phyloP scores from a whole-genome alignment of 2,329 filamentous ascomycete species.

The Sclerotinia spermophila region DNA sequence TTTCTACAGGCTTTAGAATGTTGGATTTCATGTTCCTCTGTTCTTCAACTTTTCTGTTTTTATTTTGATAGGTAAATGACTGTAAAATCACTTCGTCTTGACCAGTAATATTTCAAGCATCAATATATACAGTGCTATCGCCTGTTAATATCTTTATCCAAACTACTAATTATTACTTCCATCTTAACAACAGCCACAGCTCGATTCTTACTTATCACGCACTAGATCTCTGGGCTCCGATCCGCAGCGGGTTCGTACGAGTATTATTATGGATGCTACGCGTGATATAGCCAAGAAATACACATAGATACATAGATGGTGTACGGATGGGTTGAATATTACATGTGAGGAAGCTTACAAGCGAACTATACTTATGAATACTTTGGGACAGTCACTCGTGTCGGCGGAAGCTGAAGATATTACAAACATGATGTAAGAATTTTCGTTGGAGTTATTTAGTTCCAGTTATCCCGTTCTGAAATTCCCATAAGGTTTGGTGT shows the following conservation, averaged over 20 bases:
- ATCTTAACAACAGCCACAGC: background rate
- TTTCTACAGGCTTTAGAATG: background rate
- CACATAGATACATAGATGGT: background rate
- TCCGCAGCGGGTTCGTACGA: background rate
- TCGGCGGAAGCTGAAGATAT: background rate
- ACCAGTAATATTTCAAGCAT: background rate
- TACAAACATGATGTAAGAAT: background rate
- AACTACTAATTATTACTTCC: background rate
- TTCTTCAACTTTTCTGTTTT: background rate
- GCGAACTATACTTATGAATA: no score
- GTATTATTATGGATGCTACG: background rate
- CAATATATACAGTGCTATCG: background rate
- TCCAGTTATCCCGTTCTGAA: fast-evolving
- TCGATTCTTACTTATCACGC: background rate
- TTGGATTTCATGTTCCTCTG: background rate
- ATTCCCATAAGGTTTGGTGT: fast-evolving
- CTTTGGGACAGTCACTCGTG: background rate
- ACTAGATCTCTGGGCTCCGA: background rate
- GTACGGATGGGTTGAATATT: no score
- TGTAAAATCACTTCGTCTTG: background rate
- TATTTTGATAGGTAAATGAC: background rate
- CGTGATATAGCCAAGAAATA: background rate
- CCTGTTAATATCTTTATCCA: background rate
- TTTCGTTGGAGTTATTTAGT: background rate
- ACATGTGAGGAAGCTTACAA: background rate